These are phyloP conservation scores for Biscutella auriculata DNA, from an alignment of 441 rosid genomes.

Conservation along the genomic window DNA sequence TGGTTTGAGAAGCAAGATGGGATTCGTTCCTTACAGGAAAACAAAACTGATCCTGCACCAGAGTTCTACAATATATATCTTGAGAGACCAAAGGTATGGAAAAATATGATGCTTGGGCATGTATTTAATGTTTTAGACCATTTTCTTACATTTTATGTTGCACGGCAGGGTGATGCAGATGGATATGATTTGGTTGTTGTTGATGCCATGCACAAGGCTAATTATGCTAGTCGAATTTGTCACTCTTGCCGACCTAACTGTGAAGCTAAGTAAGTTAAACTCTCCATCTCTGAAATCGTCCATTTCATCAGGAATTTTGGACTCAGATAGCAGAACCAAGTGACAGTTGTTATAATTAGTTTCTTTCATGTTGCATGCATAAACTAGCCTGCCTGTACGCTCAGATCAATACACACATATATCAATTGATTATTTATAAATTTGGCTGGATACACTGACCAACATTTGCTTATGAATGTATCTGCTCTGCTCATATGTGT, in stretches of 20 bases:
- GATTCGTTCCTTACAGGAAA: conserved; percentile 86
- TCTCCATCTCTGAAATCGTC: conserved; percentile 6
- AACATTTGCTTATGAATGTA: conserved; percentile 6
- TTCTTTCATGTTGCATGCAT: conserved; percentile 5
- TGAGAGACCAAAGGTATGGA: conserved; percentile 95
- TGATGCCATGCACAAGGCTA: conserved; percentile 99
- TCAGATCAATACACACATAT: conserved; percentile 3
- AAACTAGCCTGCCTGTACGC: conserved; percentile 7
- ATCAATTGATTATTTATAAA: neutral
- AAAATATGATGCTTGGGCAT: conserved; percentile 11
- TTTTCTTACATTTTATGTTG: conserved; percentile 19
- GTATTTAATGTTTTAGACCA: neutral
- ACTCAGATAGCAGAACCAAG: conserved; percentile 9
- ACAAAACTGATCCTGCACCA: conserved; percentile 95
- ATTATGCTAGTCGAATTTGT: conserved; percentile 97
- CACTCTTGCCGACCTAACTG: conserved; percentile 99
- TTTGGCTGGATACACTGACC: conserved; percentile 9
- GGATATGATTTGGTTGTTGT: conserved; percentile 99
- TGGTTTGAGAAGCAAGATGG: conserved; percentile 99
- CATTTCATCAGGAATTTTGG: conserved; percentile 1
- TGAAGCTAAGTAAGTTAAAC: conserved; percentile 80
- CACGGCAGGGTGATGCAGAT: conserved; percentile 91
- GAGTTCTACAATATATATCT: conserved; percentile 98
- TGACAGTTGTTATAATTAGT: neutral
- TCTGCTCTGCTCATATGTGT: neutral